Evolutionary conservation across 1,284 basidiomycete genomes (phyloP).

Genomic region (Sphagnurus paluster): DNA sequence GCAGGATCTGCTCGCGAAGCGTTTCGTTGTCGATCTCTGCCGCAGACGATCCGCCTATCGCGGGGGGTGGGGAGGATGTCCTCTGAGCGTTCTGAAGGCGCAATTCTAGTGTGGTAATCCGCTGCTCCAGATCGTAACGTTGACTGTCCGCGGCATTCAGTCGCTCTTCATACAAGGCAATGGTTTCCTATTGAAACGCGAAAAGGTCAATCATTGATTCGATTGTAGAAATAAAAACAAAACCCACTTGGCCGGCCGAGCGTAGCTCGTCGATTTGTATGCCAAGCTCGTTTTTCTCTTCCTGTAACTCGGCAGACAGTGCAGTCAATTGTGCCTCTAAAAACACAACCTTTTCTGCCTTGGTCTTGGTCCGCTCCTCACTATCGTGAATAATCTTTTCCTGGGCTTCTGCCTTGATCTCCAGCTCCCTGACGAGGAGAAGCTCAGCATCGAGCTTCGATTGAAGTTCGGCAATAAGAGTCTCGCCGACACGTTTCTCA

Average conservation of each 20-base stretch:
- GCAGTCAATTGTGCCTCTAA: conserved; percentile 53
- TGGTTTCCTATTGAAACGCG: conserved; percentile 68
- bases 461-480: conserved; percentile 28
- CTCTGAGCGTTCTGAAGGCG: conserved; percentile 38
- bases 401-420: conserved; percentile 50
- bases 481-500: conserved; percentile 39
- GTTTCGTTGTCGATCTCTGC: conserved; percentile 93
- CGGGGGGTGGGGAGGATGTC: conserved; percentile 42
- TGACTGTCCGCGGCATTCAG: conserved; percentile 69
- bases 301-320: conserved; percentile 48
- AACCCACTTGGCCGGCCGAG: conserved; percentile 76
- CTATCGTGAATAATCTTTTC: conserved; percentile 48
- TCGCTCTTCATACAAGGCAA: conserved; percentile 89
- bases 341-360: conserved; percentile 55
- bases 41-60: conserved; percentile 36
- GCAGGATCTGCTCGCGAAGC: conserved; percentile 82
- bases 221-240: background rate
- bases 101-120: conserved; percentile 64
- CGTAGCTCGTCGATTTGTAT: conserved; percentile 80
- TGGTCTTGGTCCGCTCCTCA: conserved; percentile 48
- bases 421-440: conserved; percentile 44
- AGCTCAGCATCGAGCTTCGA: conserved; percentile 46
- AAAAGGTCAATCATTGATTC: background rate
- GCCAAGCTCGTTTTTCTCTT: conserved; percentile 66
- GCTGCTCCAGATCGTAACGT: conserved; percentile 79